Base-by-base conservation (phyloP, 345 rosid species). In the Acer yangbiense region DNA sequence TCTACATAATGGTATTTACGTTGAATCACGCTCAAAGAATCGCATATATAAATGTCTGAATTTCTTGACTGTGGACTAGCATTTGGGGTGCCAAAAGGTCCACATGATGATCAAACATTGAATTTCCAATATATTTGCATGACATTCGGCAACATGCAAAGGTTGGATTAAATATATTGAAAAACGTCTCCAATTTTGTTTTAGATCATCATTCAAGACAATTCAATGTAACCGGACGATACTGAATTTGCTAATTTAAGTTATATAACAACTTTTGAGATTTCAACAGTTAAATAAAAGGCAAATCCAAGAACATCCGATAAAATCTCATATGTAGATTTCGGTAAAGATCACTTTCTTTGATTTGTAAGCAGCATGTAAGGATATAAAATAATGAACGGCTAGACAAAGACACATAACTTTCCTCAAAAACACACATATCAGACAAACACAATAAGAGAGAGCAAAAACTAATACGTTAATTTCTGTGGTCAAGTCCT, bases 401-500 rank as follows among this genome's bases (percentile, higher is more conserved):
- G 25, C 20, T 2, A 48, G 63, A 25, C 62, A 52, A 48, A 25
- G 43, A 52, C 1, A 17, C 60, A 48, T 46, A 69, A 21, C 25
- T 69, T 68, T 25, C 60, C 14, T 50, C 0, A 3, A 57, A 32
- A 55, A 12, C 9, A 35, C 39, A 35, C 6, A 65, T 1, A 50
- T 32, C 20, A 7, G 23, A 50, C 6, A 5, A 46, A 35, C 7
- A 69, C 43, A 11, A 73, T 57, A 44, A 46, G 43, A 78, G 43
- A 78, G 62, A 67, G 57, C 29, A 74, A 23, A 29, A 54, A 18
- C 69, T 11, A 6, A 65, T 86, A 89, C 92, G 71, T 83, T 84
- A 41, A 77, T 72, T 77, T 81, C 80, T 46, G 82, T 72, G 66
- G 76, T 74, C 74, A 83, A 74, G 50, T 78, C 91, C 58, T 78